Percentiles rank a stretch among this genome's conserved stretches.
These are phyloP conservation scores for Pythium chondricola DNA, from an alignment of 352 stramenopile species.

Conservation along the genomic window DNA sequence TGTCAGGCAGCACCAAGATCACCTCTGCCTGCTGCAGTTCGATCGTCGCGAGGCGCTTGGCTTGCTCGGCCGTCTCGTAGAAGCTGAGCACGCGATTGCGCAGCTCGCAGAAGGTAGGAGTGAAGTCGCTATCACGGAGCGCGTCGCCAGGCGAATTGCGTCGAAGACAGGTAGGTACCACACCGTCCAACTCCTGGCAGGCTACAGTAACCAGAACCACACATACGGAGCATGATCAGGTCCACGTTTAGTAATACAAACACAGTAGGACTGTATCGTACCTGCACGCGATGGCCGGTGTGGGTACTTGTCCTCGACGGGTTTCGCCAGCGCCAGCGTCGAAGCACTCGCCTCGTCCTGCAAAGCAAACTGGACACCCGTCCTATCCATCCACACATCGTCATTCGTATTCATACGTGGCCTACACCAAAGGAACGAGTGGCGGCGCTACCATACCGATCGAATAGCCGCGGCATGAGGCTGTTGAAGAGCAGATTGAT, in stretches of 20 bases:
- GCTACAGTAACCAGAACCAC: too few species aligned
- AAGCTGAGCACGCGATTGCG: too few species aligned
- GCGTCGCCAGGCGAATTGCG: too few species aligned
- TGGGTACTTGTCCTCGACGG: constrained; percentile 9
- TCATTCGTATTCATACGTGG: background rate
- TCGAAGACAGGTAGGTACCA: too few species aligned
- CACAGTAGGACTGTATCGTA: too few species aligned
- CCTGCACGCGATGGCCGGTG: too few species aligned
- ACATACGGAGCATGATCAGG: too few species aligned
- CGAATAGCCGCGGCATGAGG: constrained; percentile 60
- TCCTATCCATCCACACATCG: constrained; percentile 18
- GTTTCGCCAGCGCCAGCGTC: constrained; percentile 36
- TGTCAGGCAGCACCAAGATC: constrained; percentile 3
- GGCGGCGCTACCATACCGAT: constrained; percentile 24
- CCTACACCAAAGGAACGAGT: background rate
- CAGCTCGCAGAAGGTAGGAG: too few species aligned
- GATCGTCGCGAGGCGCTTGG: background rate
- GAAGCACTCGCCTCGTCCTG: constrained; percentile 44
- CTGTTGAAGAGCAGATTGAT: constrained; percentile 67
- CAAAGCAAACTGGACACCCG: constrained; percentile 57
- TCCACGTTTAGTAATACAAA: too few species aligned
- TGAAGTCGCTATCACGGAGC: too few species aligned
- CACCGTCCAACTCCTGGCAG: too few species aligned
- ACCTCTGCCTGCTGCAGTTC: background rate
- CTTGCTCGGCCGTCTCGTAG: too few species aligned